phyloP scores from a whole-genome alignment of 495 filamentous ascomycete genomes.

The Penicillium cataractarum region DNA sequence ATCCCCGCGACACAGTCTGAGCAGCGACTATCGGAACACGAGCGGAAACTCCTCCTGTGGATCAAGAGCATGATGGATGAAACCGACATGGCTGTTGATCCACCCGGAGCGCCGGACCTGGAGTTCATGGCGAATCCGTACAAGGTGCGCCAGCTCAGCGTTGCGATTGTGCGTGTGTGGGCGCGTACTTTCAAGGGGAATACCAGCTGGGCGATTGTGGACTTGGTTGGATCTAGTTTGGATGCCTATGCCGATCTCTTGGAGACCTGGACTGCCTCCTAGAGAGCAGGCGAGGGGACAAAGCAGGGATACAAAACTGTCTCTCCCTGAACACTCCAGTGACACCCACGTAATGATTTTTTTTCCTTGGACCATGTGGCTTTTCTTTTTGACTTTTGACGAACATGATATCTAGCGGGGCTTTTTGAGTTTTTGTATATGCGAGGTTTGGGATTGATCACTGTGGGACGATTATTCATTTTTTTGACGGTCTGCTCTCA shows the following conservation, averaged over 20 bases:
- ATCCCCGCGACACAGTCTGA: constrained; percentile 51
- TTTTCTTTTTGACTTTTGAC: constrained; percentile 11
- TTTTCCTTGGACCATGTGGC: constrained; percentile 9
- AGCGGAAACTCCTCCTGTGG: constrained; percentile 65
- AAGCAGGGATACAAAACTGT: background rate
- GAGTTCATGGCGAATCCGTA: constrained; percentile 50
- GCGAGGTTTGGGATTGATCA: constrained; percentile 8
- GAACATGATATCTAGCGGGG: constrained; percentile 22
- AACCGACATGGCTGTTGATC: constrained; percentile 69
- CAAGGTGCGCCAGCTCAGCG: constrained; percentile 51
- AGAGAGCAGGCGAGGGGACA: background rate
- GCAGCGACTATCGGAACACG: constrained; percentile 56
- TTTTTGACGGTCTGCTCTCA: background rate
- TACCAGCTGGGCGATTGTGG: constrained; percentile 58
- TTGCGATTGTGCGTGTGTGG: constrained; percentile 58
- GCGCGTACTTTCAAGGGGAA: constrained; percentile 58
- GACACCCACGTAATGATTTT: constrained; percentile 28
- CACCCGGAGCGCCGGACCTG: constrained; percentile 44
- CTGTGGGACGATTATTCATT: constrained; percentile 7
- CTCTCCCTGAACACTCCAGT: no score
- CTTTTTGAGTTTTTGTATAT: constrained; percentile 22
- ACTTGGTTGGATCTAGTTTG: constrained; percentile 51
- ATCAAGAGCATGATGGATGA: constrained; percentile 76
- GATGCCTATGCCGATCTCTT: constrained; percentile 49
- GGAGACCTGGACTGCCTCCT: constrained; percentile 30